Base-by-base conservation (phyloP, 2,329 filamentous ascomycete genomes). In the Penicillium brevicompactum region DNA sequence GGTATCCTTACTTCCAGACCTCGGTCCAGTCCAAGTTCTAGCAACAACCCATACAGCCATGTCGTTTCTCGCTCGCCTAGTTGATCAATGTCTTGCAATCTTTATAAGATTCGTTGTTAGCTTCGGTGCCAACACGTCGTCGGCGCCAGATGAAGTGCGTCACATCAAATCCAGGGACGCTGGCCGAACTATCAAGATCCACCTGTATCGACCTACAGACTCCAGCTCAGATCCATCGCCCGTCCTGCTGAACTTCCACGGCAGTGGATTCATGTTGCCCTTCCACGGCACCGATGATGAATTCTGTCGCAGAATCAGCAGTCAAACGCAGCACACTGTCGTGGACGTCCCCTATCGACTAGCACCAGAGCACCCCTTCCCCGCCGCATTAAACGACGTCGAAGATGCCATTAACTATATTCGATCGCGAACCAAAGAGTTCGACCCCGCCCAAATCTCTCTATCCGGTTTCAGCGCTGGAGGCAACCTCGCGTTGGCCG, bases 381-480 rank as follows among this genome's bases (percentile, higher is more conserved):
- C 76, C 9, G 72, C 73, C 4, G 68, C 74, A 0, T 56, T 76
- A 27, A 63, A 78, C 32, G 74, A 78, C 53, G 72, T 67, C n/a
- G 73, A 75, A 58, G 74, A 77, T 60, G 64, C 62, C 5, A 61
- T 77, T 34, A 66, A 65, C 16, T 76, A 70, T 57, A 69, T 74
- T 1, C 65, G 73, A 2, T 49, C 64, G n/a, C 71, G 67, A 5
- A 66, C 69, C 1, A 61, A 71, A 3, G 51, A 67, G 6, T 78
- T 73, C 57, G 70, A 78, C 40, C 27, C 52, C 3, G 57, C 57
- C 13, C 66, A 63, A 8, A 54, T 79, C 8, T 68, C 69, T 2
- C 52, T 78, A 9, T 74, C 69, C 6, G 77, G 76, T 4, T 79
- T 78, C 65, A 78, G 76, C 50, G 75, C 77, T 1, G 76, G 77